Evolutionary conservation across 1,139 yeast species (phyloP), one percentile per base, ranked within the genome.

Genomic region (Pichia norvegensis): DNA sequence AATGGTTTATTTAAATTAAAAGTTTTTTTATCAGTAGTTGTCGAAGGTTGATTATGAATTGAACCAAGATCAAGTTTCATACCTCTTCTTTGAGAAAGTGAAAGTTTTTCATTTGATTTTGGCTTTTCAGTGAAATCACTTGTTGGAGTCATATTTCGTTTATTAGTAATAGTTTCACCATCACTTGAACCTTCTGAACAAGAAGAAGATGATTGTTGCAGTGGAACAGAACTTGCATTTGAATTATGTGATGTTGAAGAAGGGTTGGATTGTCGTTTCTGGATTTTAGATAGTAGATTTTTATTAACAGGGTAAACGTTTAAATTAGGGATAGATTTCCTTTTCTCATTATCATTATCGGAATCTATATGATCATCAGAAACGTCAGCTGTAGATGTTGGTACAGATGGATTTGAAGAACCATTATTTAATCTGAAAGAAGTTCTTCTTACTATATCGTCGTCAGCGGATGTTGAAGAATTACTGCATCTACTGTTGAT

Each of bases 51-150:
- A 31, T 14, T 16, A 16, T 16, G 35, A 31, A 70, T 46, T 19
- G 69, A 69, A 36, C 57, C 56, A 49, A 74, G 65, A 53, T 72
- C 69, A 42, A 76, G 56, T 48, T 73, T 74, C 75, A 76, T 67
- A 1, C 80, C 83, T 58, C 84, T 65, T 61, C 84, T 69, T 61
- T 77, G 80, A 1, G 83, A 76, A 35, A 79, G 63, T 1, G 83
- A 73, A 2, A 76, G n/a, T 20, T 35, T 35, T 13, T 19, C 22
- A 35, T 4, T 35, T 19, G 25, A 13, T 35, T 35, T 72, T 53
- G 72, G 75, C 10, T 16, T 27, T 19, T 23, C 31, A 16, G 19
- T 14, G n/a, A 8, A 13, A 27, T 27, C 20, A 5, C 5, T 2
- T 3, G 13, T 20, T 19, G 37, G 37, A 16, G 35, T 16, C 8